Base-by-base conservation (phyloP, 1,139 yeast species). In the Kluyveromyces marxianus region DNA sequence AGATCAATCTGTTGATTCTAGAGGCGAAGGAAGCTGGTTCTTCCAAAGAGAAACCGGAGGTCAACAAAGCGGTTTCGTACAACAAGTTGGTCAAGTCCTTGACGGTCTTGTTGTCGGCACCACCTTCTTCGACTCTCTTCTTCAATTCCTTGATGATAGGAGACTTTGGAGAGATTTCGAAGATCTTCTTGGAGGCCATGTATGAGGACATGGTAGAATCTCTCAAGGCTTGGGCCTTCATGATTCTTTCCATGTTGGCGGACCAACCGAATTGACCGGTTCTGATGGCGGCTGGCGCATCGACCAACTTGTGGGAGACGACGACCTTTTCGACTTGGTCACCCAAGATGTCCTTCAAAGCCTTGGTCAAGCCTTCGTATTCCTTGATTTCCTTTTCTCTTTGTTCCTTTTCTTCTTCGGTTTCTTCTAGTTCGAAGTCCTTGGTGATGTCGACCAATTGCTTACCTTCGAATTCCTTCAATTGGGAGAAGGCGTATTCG, bases 201-300 rank as follows among this genome's bases (percentile, higher is more conserved):
- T 92, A 92, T 54, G 96, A 82, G 44, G 97, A 89, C 98, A 94
- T 92, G 62, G 96, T 81, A 62, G 96, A 86, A 73, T 92, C 98
- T 78, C 98, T 90, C 66, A 92, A 80, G 63, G 99, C 98, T 79
- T 92, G 99, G 55, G 98, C 98, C 81, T 92, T 92, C 99, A 92
- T 94, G 79, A 92, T 92, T 84, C 98, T 92, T 79, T 92, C 99
- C 98, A 94, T 94, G 80, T 92, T 92, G 65, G 99, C 99, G 60
- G 98, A 92, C 99, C 99, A 92, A 70, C 99, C 98, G 71, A 92
- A 92, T 78, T 92, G 98, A 63, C 97, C 97, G 60, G 98, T 92
- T 81, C 97, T 89, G 69, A 92, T 90, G 62, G 98, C 98, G 71
- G 98, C 98, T 71, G 99, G 99, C 49, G 98, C 94, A 66, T 90